A percentile compares a stretch with the other conserved stretches of the same genome.
Conservation (phyloP, 2,329 filamentous ascomycete genomes). For the Pseudogymnoascus sp. region DNA sequence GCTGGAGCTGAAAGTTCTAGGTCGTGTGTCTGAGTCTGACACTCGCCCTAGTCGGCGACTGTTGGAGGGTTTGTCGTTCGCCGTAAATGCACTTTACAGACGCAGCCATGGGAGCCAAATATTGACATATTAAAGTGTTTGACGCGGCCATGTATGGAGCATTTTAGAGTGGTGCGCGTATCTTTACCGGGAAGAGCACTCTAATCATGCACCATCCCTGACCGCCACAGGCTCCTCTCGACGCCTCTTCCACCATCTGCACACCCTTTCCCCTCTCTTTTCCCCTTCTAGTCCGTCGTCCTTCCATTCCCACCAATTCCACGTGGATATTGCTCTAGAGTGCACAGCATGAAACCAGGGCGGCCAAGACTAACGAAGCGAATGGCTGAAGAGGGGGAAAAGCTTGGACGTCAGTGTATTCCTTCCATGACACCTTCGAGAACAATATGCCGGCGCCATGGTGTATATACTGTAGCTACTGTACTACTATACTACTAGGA, state of each 20-base stretch:
- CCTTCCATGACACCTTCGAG: constrained; percentile 6
- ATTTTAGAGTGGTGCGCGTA: not conserved
- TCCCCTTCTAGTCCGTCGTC: not conserved
- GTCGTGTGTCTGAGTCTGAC: constrained; percentile 2
- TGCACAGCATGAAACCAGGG: not conserved
- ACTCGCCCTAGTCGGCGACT: not conserved
- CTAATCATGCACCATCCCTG: not conserved
- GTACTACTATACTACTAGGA: not conserved
- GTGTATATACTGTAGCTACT: not conserved
- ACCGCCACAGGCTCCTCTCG: not conserved
- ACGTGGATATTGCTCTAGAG: not conserved
- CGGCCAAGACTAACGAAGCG: not conserved
- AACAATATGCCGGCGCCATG: not conserved
- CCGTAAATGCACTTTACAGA: not conserved
- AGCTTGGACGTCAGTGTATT: not conserved
- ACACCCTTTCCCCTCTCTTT: not conserved
- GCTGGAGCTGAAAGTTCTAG: not conserved
- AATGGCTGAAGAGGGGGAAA: not conserved
- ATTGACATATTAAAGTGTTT: not conserved
- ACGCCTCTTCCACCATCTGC: not conserved
- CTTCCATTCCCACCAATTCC: not conserved
- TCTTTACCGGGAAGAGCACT: not conserved
- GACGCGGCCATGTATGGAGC: not conserved
- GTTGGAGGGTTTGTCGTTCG: not conserved
- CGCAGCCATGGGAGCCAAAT: not conserved